Base-by-base conservation (phyloP, 2,329 filamentous ascomycete species). In the Cladosporium sp. region DNA sequence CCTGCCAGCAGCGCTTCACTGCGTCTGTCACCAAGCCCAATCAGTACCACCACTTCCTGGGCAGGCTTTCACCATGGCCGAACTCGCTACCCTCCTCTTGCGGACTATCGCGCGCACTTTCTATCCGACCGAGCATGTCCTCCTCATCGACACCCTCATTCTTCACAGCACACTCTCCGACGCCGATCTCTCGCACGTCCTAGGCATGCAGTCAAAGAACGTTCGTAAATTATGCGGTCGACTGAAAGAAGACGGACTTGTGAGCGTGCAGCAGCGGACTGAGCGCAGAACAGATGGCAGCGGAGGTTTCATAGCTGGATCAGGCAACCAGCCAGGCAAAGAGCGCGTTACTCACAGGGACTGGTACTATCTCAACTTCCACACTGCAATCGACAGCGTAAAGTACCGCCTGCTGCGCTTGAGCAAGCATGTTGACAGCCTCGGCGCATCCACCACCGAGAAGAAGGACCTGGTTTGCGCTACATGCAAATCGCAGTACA, bases 291-390 rank as follows among this genome's bases (percentile, higher is more conserved):
- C 70, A 20, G 72, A 74, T 59, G 70, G 68, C 49, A 67, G 63
- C 17, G 63, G 61, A 17, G 61, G 63, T 20, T 63, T 61, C 49
- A 65, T 63, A 45, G 20, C 54, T 11, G 54, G 54, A 28, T 61
- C 63, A 39, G 59, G 57, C 37, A 57, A 59, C 43, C 59, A 66
- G 58, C 60, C 63, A 28, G 67, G 66, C 28, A 73, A 72, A 47
- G 70, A 73, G 57, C 65, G 72, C n/a, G 52, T 71, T 22, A 68
- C 67, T 30, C 64, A 70, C 71, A 85, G 90, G 68, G 96, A 93
- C 63, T 99, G 96, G 81, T 99, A 96, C 78, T 99, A 90, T 75
- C 93, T 99, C 72, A 92, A 97, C 72, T 95, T 95, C 70, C 90
- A 94, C 60, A 89, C 90, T 59, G 91, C 93, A 37, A 91, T 99